Base-by-base conservation (phyloP, 129 eudicot species). In the Artemisia argyi region DNA sequence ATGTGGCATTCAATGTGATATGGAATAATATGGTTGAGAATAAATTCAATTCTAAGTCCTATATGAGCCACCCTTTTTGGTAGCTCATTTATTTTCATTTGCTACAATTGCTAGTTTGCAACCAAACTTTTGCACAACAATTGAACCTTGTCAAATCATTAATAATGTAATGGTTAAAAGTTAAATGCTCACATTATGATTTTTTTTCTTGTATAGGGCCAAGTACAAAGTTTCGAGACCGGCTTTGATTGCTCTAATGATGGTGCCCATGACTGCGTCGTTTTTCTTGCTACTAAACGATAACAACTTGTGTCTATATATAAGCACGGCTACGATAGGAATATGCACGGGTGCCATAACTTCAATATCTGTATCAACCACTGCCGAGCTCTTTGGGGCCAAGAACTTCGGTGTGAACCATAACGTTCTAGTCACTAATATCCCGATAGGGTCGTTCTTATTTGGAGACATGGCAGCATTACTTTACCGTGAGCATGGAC, bases 391-490 rank as follows among this genome's bases (percentile, higher is more conserved):
- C 19, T 93, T 93, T 10, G 98, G 98, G 35, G 46, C 89, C 22
- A 82, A 90, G 39, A 75, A 84, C 68, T 94, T 90, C 22, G 91
- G 96, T 2, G 83, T 94, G 1, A 94, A 94, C 62, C 98, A 94
- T 67, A 94, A 94, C 73, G 66, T 94, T 30, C 53, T 94, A 54
- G 92, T 94, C 55, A 73, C 81, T 0, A 94, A 87, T 59, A 94
- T 94, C 63, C 98, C 98, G 0, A 62, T 94, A 28, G 98, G 97
- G n/a, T 87, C 98, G 1, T 87, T 94, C 51, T 30, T 90, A 49
- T 94, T 87, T 35, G 98, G 98, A 11, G 81, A 85, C 65, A 57
- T 88, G 48, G 98, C 98, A 0, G 98, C 98, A 6, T 64, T 82
- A 50, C 79, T 94, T 16, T 94, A 90, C 73, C 83, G 71, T 0